phyloP scores from a whole-genome alignment of 208 protist species.

The Dictyostelium gargantuum region DNA sequence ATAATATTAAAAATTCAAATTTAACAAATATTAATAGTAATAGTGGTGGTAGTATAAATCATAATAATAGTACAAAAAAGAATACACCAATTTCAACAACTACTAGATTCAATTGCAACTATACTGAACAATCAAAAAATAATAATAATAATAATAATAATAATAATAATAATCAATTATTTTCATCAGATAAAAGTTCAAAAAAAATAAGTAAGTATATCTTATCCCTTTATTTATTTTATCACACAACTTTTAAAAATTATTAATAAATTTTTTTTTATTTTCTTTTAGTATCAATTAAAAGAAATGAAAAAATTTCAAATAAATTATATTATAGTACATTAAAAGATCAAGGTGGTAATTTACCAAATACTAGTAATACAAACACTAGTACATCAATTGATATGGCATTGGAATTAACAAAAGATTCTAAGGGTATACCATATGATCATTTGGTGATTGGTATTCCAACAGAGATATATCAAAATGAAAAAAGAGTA shows the following conservation, averaged over 20 bases:
- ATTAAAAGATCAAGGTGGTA: neutral
- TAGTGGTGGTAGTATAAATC: no score
- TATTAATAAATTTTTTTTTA: neutral
- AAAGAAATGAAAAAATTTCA: neutral
- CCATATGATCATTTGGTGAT: conserved; percentile 28
- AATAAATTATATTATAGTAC: conserved; percentile 11
- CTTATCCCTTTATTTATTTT: neutral
- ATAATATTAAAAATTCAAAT: neutral
- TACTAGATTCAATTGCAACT: neutral
- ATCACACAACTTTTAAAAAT: neutral
- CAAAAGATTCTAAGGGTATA: neutral
- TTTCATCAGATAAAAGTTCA: neutral
- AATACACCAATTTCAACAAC: neutral
- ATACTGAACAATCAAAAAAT: neutral
- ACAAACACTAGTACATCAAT: neutral
- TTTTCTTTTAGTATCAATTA: neutral
- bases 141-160: neutral
- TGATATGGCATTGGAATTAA: neutral
- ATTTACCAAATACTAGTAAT: neutral
- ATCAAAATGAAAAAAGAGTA: conserved; percentile 82
- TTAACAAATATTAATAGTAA: no score
- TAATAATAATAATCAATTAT: no score
- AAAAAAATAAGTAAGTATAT: neutral
- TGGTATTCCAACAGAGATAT: conserved; percentile 79
- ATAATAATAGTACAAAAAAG: neutral